Percentiles rank a stretch among this genome's conserved stretches.
phyloP scores from a whole-genome alignment of 345 rosid genomes.

The Eutrema japonicum region DNA sequence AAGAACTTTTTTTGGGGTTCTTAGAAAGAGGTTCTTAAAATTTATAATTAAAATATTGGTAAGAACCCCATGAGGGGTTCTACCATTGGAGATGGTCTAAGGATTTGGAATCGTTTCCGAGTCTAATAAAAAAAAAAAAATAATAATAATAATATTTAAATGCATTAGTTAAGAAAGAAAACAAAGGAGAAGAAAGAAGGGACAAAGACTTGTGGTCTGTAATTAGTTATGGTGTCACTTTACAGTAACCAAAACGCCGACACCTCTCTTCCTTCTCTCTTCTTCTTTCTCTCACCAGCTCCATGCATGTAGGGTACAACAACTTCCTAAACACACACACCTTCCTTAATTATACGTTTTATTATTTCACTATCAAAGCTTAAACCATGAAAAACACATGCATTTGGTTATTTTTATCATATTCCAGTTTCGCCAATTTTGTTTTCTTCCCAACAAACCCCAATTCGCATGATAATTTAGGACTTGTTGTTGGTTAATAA shows the following conservation, averaged over 20 bases:
- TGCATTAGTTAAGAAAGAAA: slow-evolving; percentile 23
- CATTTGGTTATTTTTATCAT: not conserved
- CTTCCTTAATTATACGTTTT: slow-evolving; percentile 6
- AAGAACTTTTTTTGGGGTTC: too few species aligned
- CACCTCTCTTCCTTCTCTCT: slow-evolving; percentile 26
- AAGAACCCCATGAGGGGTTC: too few species aligned
- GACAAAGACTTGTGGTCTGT: slow-evolving; percentile 80
- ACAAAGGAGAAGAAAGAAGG: slow-evolving; percentile 42
- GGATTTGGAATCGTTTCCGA: too few species aligned
- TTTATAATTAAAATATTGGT: too few species aligned
- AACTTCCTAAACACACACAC: slow-evolving; percentile 37
- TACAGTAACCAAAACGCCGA: slow-evolving; percentile 42
- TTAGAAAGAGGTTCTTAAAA: too few species aligned
- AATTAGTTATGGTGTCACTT: slow-evolving; percentile 73
- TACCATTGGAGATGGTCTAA: too few species aligned
- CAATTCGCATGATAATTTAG: not conserved
- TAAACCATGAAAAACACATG: too few species aligned
- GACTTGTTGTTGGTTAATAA: not conserved
- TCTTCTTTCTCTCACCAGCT: slow-evolving; percentile 49
- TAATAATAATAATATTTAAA: not conserved
- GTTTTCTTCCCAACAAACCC: slow-evolving; percentile 36
- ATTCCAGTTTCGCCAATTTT: slow-evolving; percentile 11
- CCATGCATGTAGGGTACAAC: slow-evolving; percentile 46
- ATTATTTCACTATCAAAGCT: too few species aligned
- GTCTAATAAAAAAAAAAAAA: too few species aligned